Percentiles rank a stretch among this genome's conserved stretches.
These are phyloP conservation scores for Tylopilus sp. DNA, from an alignment of 768 basidiomycete species.

Conservation along the genomic window DNA sequence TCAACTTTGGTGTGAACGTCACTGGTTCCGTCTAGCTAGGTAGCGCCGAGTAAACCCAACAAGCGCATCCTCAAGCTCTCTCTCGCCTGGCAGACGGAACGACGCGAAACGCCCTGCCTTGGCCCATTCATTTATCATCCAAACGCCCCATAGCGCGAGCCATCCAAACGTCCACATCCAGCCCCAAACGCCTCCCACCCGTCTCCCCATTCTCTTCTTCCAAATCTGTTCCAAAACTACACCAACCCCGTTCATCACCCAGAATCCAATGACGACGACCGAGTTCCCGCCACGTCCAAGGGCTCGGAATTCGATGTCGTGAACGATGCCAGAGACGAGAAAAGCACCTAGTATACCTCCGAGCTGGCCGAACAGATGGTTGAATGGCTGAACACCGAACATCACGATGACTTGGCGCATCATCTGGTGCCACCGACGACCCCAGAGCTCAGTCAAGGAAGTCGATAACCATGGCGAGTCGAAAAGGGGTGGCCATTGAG, in stretches of 20 bases:
- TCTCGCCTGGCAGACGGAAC: conserved; percentile 2
- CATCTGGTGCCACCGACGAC: too few relatives aligned
- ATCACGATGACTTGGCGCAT: conserved; percentile 56
- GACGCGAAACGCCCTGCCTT: conserved; percentile 10
- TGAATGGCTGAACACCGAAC: conserved; percentile 46
- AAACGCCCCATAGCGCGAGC: conserved; percentile 46
- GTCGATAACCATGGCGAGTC: too few relatives aligned
- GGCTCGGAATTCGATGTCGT: conserved; percentile 43
- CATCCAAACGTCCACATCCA: conserved; percentile 52
- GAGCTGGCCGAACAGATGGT: conserved; percentile 42
- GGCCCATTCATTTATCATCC: conserved; percentile 42
- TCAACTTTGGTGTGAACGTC: too few relatives aligned
- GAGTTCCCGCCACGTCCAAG: conserved; percentile 40
- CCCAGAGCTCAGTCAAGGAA: too few relatives aligned
- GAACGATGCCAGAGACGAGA: conserved; percentile 53
- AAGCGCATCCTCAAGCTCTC: conserved; percentile 3
- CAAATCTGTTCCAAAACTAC: conserved; percentile 47
- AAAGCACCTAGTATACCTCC: conserved; percentile 58
- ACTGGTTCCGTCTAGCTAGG: too few relatives aligned
- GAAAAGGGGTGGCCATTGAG: too few relatives aligned
- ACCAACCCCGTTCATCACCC: conserved; percentile 52
- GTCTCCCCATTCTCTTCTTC: conserved; percentile 39
- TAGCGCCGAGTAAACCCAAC: conserved; percentile 21
- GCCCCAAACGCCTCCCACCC: conserved; percentile 46
- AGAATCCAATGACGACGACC: conserved; percentile 43